phyloP scores from a whole-genome alignment of 805 yeast genomes.

The Ogataea haglerorum region DNA sequence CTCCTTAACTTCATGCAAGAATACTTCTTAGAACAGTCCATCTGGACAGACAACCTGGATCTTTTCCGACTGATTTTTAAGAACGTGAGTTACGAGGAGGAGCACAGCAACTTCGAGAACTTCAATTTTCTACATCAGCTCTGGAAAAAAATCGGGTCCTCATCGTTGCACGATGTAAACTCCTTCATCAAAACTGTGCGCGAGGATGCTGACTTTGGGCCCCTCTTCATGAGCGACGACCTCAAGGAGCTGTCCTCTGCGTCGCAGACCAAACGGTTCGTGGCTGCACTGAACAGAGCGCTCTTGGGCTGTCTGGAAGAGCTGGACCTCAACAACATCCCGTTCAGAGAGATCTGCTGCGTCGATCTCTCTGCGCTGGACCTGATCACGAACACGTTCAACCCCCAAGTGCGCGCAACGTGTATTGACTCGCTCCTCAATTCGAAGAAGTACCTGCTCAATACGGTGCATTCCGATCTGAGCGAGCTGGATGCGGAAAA shows the following conservation, averaged over 20 bases:
- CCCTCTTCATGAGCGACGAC: constrained; percentile 16
- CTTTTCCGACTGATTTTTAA: constrained; percentile 27
- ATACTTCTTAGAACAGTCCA: constrained; percentile 19
- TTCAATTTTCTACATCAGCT: constrained; percentile 24
- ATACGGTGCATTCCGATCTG: constrained; percentile 24
- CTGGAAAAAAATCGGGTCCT: constrained; percentile 15
- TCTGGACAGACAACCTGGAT: constrained; percentile 32
- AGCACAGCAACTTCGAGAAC: constrained; percentile 3
- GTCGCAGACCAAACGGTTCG: constrained; percentile 10
- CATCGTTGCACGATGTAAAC: constrained; percentile 13
- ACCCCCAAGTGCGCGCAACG: constrained; percentile 42
- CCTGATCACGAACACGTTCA: constrained; percentile 35
- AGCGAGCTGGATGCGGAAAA: constrained; percentile 6
- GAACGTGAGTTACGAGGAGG: constrained; percentile 15
- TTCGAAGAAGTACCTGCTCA: constrained; percentile 33
- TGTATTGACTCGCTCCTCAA: constrained; percentile 41
- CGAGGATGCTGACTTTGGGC: constrained; percentile 25
- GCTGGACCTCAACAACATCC: constrained; percentile 25
- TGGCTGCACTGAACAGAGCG: constrained; percentile 16
- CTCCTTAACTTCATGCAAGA: constrained; percentile 28
- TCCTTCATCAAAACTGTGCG: constrained; percentile 21
- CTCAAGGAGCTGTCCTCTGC: constrained; percentile 4
- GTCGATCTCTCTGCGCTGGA: constrained; percentile 25
- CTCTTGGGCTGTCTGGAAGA: constrained; percentile 21
- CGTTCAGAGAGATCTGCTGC: constrained; percentile 43